Evolutionary conservation across 768 basidiomycete species (phyloP).

Genomic region (Phylloporus arenicola): DNA sequence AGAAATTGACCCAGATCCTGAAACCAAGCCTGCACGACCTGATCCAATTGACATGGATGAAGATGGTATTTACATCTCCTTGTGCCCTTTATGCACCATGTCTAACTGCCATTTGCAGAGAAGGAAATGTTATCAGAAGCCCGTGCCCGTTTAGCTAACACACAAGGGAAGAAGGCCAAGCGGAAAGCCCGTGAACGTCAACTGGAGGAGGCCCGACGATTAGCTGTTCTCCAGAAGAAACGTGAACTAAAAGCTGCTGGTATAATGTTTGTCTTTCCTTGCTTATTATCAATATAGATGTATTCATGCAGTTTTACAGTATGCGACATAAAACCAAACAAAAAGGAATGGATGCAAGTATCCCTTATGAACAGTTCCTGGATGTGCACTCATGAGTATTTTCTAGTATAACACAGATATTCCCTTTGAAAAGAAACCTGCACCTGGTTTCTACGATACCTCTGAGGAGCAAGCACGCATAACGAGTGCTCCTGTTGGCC

Average conservation of each 20-base stretch:
- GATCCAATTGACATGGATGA: constrained; percentile 99
- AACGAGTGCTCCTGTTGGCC: constrained; percentile 85
- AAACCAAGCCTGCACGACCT: constrained; percentile 95
- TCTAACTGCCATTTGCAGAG: constrained; percentile 43
- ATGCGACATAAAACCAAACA: constrained; percentile 93
- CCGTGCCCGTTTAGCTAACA: constrained; percentile 94
- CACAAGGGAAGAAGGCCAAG: constrained; percentile 99
- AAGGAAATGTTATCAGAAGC: constrained; percentile 99
- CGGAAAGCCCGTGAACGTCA: constrained; percentile 97
- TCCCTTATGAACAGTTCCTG: neutral
- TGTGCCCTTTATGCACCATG: neutral
- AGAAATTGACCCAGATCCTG: constrained; percentile 98
- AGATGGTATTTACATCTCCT: constrained; percentile 56
- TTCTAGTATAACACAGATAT: constrained; percentile 93
- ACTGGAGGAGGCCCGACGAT: constrained; percentile 88
- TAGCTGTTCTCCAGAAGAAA: constrained; percentile 96
- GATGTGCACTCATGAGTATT: neutral
- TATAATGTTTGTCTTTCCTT: constrained; percentile 65
- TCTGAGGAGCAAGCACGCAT: constrained; percentile 87
- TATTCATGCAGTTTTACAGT: constrained; percentile 33
- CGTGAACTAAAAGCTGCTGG: constrained; percentile 96
- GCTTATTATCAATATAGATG: neutral
- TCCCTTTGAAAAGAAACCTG: constrained; percentile 96
- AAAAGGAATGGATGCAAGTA: constrained; percentile 93
- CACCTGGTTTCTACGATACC: constrained; percentile 95